Evolutionary conservation across 2,329 filamentous ascomycete genomes (phyloP), one percentile per base, ranked within the genome.

Genomic region (Pezicula radicicola): DNA sequence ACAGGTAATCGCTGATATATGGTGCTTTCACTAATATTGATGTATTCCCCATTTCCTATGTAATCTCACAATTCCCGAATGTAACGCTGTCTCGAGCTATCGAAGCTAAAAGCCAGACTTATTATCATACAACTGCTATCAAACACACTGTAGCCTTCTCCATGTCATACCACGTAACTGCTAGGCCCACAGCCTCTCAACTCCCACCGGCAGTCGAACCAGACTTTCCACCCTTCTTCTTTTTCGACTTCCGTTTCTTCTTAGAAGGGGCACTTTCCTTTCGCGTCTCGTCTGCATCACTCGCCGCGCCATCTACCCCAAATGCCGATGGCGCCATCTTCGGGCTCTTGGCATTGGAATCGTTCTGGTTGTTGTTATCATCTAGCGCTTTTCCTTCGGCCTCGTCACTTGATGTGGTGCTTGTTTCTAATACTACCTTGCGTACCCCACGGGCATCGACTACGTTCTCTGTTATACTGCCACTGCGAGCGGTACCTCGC

Each of bases 391-490:
- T 49, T 45, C 21, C 35, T 30, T 45, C 33, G 21, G 9, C 54
- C 40, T 59, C 57, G 13, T 66, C 65, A 13, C 54, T 55, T 7
- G 59, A 60, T 19, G 52, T 60, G 49, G 79, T 84, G 25, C 78
- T 87, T 3, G 84, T 84, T 63, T 90, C 85, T 25, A 93, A 74
- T 1, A 93, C 81, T 42, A 91, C 81, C 70, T 93, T 93, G 57
- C 83, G 82, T 48, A 91, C 79, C 2, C 89, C 89, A 50, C 85
- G 83, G 2, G 85, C 76, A 63, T 92, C 86, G 51, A 91, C 74
- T n/a, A 89, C 75, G 55, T 88, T 89, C 68, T 92, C 88, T 0
- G 88, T 91, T 60, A 92, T 90, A 65, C 85, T 89, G 27, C 89
- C 88, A 59, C 85, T 89, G 51, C 87, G 78, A 6, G 85, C 84